Evolutionary conservation across 1,284 basidiomycete species (phyloP).

Genomic region (Ustilago loliicola): DNA sequence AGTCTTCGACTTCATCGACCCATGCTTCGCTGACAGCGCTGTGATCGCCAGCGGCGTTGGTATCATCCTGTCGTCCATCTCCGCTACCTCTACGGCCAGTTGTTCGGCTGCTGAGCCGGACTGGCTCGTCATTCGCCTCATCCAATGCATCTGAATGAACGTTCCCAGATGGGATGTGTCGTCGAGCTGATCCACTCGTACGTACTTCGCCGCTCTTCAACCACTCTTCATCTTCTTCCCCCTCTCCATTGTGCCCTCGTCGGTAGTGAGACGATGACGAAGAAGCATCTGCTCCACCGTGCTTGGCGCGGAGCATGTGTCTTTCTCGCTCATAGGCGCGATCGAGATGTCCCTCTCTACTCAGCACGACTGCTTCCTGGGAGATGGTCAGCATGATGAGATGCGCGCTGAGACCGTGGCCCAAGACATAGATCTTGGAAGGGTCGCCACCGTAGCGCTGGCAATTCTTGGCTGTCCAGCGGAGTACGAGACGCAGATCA

Average conservation of each 20-base stretch:
- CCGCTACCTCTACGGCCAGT: conserved; percentile 1
- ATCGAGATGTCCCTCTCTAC: conserved; percentile 51
- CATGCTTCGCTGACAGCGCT: conserved; percentile 30
- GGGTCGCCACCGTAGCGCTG: conserved; percentile 70
- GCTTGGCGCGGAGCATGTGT: conserved; percentile 23
- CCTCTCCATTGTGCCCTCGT: background rate
- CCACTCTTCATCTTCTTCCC: conserved; percentile 51
- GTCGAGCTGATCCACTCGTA: background rate
- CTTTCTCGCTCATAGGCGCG: conserved; percentile 45
- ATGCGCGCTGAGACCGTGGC: conserved; percentile 71
- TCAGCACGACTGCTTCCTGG: conserved; percentile 70
- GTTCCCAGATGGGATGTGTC: background rate
- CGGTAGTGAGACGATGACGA: background rate
- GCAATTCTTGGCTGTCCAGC: conserved; percentile 69
- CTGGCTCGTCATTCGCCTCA: conserved; percentile 34
- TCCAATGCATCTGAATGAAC: conserved; percentile 30
- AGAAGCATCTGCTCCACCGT: conserved; percentile 5
- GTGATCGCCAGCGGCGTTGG: background rate
- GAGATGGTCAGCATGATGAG: conserved; percentile 70
- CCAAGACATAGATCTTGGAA: conserved; percentile 67
- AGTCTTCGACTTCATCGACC: conserved; percentile 53
- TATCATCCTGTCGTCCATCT: background rate
- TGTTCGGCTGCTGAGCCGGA: conserved; percentile 7
- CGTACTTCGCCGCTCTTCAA: conserved; percentile 51
- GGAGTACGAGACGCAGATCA: conserved; percentile 68